Conservation (phyloP, 2,329 filamentous ascomycete species). For the Westerdykella sp. region DNA sequence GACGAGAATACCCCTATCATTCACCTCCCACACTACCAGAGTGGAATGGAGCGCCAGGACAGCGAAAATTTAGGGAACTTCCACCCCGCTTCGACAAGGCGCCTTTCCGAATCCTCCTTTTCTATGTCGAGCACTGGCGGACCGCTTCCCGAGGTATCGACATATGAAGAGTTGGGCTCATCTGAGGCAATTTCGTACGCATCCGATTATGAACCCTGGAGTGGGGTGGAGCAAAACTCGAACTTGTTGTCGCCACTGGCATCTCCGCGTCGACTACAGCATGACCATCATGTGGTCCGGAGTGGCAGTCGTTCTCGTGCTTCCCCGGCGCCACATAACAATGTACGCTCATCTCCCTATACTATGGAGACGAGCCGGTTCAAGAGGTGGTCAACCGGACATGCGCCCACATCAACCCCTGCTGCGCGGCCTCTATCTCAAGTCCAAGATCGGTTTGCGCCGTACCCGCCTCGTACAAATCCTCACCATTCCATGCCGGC, state of each 20-base stretch:
- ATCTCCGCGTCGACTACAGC: slow-evolving; percentile 62
- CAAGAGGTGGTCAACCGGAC: slow-evolving; percentile 72
- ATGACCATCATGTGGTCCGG: slow-evolving; percentile 36
- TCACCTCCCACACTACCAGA: slow-evolving; percentile 34
- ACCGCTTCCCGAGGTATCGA: slow-evolving; percentile 60
- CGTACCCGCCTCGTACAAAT: slow-evolving; percentile 54
- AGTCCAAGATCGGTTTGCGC: slow-evolving; percentile 56
- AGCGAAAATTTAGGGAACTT: slow-evolving; percentile 23
- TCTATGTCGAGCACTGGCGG: slow-evolving; percentile 59
- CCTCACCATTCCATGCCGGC: slow-evolving; percentile 37
- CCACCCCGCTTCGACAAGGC: slow-evolving; percentile 50
- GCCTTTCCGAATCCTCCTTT: slow-evolving; percentile 68
- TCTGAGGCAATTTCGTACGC: slow-evolving; percentile 61
- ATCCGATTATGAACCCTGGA: slow-evolving; percentile 56
- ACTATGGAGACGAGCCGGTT: slow-evolving; percentile 59
- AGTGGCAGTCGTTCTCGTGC: slow-evolving; percentile 61
- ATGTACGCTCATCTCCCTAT: slow-evolving; percentile 64
- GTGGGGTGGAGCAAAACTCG: slow-evolving; percentile 61
- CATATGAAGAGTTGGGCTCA: slow-evolving; percentile 65
- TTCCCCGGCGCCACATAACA: slow-evolving; percentile 64
- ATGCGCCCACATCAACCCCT: slow-evolving; percentile 54
- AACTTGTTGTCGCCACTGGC: slow-evolving; percentile 67
- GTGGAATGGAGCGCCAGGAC: slow-evolving; percentile 27
- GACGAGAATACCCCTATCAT: slow-evolving; percentile 40
- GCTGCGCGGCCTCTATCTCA: slow-evolving; percentile 48